Conservation (phyloP, 441 rosid genomes). For the Populus hybrid region DNA sequence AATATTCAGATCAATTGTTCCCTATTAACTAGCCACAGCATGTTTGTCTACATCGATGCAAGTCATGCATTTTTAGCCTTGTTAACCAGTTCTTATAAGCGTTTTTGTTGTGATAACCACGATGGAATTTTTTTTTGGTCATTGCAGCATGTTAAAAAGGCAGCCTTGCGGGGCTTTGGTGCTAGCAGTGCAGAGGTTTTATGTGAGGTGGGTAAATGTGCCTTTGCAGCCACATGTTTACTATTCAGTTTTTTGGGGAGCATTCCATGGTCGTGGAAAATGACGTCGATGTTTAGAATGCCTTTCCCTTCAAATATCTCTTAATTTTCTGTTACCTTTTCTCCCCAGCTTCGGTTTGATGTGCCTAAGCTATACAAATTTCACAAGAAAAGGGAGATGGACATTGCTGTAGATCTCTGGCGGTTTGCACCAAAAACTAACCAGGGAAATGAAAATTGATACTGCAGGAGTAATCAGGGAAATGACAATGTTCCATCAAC, state of each 20-base stretch:
- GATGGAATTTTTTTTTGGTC: background rate
- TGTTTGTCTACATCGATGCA: background rate
- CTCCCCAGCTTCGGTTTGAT: conserved; percentile 69
- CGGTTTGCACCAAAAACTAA: conserved; percentile 68
- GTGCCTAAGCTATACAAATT: conserved; percentile 81
- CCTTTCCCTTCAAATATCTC: background rate
- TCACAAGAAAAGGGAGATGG: conserved; percentile 83
- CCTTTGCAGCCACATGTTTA: background rate
- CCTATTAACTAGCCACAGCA: background rate
- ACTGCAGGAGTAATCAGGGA: background rate
- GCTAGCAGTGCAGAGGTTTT: conserved; percentile 88
- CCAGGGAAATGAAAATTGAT: background rate
- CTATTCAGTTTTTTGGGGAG: no score
- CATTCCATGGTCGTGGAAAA: background rate
- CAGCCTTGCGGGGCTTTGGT: conserved; percentile 66
- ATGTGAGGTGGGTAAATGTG: conserved; percentile 58
- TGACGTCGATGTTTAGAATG: background rate
- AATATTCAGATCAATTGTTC: background rate
- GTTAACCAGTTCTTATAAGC: background rate
- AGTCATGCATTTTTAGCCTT: background rate
- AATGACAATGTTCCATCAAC: background rate
- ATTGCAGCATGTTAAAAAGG: conserved; percentile 69
- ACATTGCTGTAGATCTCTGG: conserved; percentile 95
- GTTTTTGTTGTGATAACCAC: conserved; percentile 7
- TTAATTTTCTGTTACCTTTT: background rate